Conservation (phyloP, 345 rosid species). For the Trapa incisa region DNA sequence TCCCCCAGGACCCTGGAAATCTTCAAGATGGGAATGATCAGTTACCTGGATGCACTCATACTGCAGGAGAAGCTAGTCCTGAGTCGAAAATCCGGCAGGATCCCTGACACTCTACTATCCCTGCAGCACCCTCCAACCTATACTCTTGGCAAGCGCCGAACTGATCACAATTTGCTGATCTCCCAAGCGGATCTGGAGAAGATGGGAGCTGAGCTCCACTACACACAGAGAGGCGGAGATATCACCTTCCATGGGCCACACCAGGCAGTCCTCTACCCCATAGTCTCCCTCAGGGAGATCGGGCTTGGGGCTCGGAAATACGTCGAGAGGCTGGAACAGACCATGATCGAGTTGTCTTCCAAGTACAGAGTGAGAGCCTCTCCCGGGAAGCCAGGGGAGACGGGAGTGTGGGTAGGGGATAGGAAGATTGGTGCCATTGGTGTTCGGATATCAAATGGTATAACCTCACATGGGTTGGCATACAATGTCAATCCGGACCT, state of each 20-base stretch:
- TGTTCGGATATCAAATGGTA: constrained; percentile 58
- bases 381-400: constrained; percentile 58
- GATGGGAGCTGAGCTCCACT: constrained; percentile 75
- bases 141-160: constrained; percentile 64
- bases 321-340: constrained; percentile 61
- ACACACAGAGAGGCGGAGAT: constrained; percentile 89
- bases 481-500: constrained; percentile 71
- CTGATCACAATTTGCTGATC: constrained; percentile 66
- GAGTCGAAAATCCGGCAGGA: constrained; percentile 37
- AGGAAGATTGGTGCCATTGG: constrained; percentile 92
- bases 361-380: constrained; percentile 59
- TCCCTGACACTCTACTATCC: constrained; percentile 57
- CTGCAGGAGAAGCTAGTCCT: constrained; percentile 59
- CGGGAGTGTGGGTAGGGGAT: constrained; percentile 84
- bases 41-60: constrained; percentile 64
- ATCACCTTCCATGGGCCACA: constrained; percentile 83
- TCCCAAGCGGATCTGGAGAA: constrained; percentile 46
- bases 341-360: constrained; percentile 68
- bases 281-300: constrained; percentile 54
- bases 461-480: constrained; percentile 83
- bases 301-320: constrained; percentile 67
- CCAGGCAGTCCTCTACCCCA: constrained; percentile 74
- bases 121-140: constrained; percentile 85
- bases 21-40: constrained; percentile 62
- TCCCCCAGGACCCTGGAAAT: constrained; percentile 42